Evolutionary conservation across 768 basidiomycete genomes (phyloP), one percentile per base, ranked within the genome.

Genomic region (Amanita fuliginea): DNA sequence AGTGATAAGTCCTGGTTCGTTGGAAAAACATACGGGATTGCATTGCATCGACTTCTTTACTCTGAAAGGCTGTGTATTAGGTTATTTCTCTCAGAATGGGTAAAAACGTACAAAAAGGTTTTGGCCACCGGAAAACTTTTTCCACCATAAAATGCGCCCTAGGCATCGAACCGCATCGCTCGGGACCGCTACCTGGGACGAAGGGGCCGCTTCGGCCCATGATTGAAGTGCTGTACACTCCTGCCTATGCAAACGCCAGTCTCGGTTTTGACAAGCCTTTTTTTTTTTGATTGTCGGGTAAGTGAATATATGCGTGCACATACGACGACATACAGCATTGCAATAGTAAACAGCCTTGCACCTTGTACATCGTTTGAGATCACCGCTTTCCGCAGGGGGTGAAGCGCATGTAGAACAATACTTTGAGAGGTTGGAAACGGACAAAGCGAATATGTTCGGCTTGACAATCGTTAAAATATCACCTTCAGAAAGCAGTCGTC

Each of bases 301-400:
- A 53, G 51, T 19, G 30, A 21, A 48, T 24, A 42, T 6, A 37
- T 55, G 36, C 18, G n/a, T 39, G 18, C 43, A n/a, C 34, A 1
- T 16, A 35, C 44, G 22, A 52, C n/a, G 14, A 65, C 82, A 33
- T 59, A 91, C 88, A 13, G 68, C 54, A 47, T 82, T 75, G 60
- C 95, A 97, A 57, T 97, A 98, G 58, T 77, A 73, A 1, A 88
- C 59, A 0, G 67, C 64, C 43, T 75, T 76, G 61, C 95, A 98
- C 4, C 68, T 71, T 0, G 83, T 77, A 62, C 95, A 97, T 43
- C 86, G 70, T 59, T 78, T 82, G 51, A 92, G 59, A 30, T 16
- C 21, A 18, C 16, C 28, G 0, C 67, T 62, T 16, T 59, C 51
- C 0, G 63, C 24, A 1, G 64, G 62, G 1, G 69, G 57, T 0